Base-by-base conservation (phyloP, 805 yeast genomes). In the Isabelozyma pseudorhagii region DNA sequence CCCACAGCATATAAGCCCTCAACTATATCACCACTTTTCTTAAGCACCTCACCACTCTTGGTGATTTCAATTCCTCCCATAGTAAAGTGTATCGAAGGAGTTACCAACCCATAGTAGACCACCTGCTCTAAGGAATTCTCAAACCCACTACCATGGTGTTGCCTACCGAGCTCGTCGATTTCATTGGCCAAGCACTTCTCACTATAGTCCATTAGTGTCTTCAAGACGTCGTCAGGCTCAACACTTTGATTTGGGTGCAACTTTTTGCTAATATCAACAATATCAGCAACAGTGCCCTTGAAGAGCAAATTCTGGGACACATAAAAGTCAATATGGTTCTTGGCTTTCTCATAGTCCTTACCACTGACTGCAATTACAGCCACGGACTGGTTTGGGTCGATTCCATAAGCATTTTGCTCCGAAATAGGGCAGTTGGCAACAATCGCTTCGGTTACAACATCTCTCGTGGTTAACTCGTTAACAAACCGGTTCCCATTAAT, bases 1-100 rank as follows among this genome's bases (percentile, higher is more conserved):
- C 89, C 90, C 17, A 80, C 80, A 0, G 88, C 88, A 61, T 71
- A 83, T 8, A 84, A 58, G 13, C 84, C 83, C 1, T 64, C 57
- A 3, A 78, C 65, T 8, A 72, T 55, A 1, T 62, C 49, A 14
- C 63, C 58, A 31, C 68, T 55, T 40, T 64, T 57, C 2, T 50
- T 51, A 13, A 57, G 40, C 8, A 60, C 60, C 39, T 60, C 61
- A 14, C 57, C 58, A n/a, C 52, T 13, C 15, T 44, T 41, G 42
- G 60, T 59, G 9, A 62, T 60, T 21, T 59, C 61, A 21, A 63
- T 54, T 2, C 68, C 68, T 1, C 68, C 68, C 68, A 63, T 63
- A 11, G 64, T 50, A 45, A 61, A 63, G 47, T 63, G 68, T 6
- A 61, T 44, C 7, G 54, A 57, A 75, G 86, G 86, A 0, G 87